These are phyloP conservation scores for Penicillium desertorum DNA, from an alignment of 495 filamentous ascomycete genomes.

Conservation along the genomic window DNA sequence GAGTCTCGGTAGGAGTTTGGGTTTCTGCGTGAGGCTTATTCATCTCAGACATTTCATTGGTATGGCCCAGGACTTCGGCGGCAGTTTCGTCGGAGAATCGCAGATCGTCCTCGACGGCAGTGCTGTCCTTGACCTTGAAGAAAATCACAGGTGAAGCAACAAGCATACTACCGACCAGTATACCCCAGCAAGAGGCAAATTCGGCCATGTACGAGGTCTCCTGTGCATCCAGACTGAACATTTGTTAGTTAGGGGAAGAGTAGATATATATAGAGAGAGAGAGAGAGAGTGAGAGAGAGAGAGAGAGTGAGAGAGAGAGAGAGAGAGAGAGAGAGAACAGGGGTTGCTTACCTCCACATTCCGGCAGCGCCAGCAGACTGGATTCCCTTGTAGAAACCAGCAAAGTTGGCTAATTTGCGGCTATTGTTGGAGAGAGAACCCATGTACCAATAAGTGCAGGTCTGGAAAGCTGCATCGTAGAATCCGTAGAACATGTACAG, in stretches of 20 bases:
- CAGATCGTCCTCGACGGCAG: slow-evolving; percentile 72
- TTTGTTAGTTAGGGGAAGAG: slow-evolving; percentile 4
- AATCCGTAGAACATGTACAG: slow-evolving; percentile 94
- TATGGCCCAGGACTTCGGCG: slow-evolving; percentile 35
- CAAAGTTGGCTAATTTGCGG: slow-evolving; percentile 87
- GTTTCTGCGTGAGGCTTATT: slow-evolving; percentile 19
- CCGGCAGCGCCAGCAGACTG: slow-evolving; percentile 92
- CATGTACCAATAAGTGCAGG: slow-evolving; percentile 91
- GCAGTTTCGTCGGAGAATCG: slow-evolving; percentile 78
- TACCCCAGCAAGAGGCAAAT: slow-evolving; percentile 66
- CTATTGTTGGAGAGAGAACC: slow-evolving; percentile 87
- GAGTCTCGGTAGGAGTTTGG: slow-evolving; percentile 2
- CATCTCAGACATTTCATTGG: slow-evolving; percentile 7
- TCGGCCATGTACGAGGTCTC: slow-evolving; percentile 63
- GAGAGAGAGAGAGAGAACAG: neutral
- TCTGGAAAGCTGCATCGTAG: slow-evolving; percentile 85
- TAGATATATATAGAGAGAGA: too few relatives aligned
- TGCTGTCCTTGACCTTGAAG: slow-evolving; percentile 72
- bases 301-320: neutral
- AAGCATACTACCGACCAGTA: slow-evolving; percentile 69
- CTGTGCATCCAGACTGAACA: slow-evolving; percentile 57
- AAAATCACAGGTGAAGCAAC: slow-evolving; percentile 79
- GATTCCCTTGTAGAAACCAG: slow-evolving; percentile 96
- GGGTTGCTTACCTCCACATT: slow-evolving; percentile 62
- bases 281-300: slow-evolving; percentile 9